Evolutionary conservation across 768 basidiomycete genomes (phyloP), one percentile per base, ranked within the genome.

Genomic region (Boletus rubroflammeus): DNA sequence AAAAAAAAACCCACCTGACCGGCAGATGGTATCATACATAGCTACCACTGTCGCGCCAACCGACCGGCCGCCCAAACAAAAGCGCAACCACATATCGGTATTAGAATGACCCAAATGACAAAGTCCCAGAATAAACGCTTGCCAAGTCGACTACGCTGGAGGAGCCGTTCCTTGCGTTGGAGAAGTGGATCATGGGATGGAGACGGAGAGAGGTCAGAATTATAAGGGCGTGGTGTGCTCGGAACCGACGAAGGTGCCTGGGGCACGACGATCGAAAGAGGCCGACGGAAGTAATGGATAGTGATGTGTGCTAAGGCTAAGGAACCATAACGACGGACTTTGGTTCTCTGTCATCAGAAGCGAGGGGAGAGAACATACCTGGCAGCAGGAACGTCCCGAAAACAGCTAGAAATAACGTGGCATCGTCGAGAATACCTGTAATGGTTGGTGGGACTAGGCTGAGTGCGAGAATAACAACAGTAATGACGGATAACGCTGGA

Each of bases 191-290:
- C 88, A 19, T 75, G 70, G 14, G 75, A 69, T 38, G 75, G 62
- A 36, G 57, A 71, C 19, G 56, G 61, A 36, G 62, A 62, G 14
- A 58, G 54, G 25, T 58, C 64, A 14, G 43, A 50, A 51, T 42
- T 60, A 48, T 54, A 63, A 4, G 41, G 23, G 11, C 47, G 59
- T 26, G 68, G 65, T 5, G 70, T 62, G 23, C 29, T 54, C 23
- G 59, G 59, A 32, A 17, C 54, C 13, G 65, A 62, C 14, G 62
- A 44, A 3, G 74, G 74, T 38, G 67, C 75, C 15, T 75, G 72
- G n/a, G 84, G 87, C 35, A 93, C 79, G 51, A 96, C 79, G 64
- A 97, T 97, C 0, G 90, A 77, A 3, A 94, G 76, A 2, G 94
- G 94, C 3, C 84, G 83, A 54, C 84, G 84, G 73, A 97, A 86